Evolutionary conservation across 2,329 filamentous ascomycete species (phyloP).

Genomic region (Lasiodiplodia sp.): DNA sequence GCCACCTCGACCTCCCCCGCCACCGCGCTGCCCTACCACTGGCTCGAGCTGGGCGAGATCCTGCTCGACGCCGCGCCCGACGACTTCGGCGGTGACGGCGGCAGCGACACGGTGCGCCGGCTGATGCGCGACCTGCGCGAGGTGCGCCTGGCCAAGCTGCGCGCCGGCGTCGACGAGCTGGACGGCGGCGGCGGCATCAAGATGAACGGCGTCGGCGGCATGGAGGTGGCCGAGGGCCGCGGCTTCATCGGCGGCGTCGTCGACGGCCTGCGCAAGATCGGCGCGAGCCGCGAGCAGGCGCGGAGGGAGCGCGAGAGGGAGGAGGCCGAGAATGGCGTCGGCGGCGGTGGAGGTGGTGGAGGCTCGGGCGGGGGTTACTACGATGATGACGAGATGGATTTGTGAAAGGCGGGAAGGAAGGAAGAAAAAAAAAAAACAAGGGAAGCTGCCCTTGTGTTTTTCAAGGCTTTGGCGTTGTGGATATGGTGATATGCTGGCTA

Average conservation of each 20-base stretch:
- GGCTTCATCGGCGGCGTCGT: slow-evolving; percentile 86
- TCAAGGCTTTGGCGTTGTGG: background rate
- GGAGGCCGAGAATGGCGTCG: slow-evolving; percentile 63
- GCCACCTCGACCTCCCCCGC: slow-evolving; percentile 74
- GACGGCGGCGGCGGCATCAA: slow-evolving; percentile 77
- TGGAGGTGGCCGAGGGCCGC: slow-evolving; percentile 89
- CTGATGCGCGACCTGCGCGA: slow-evolving; percentile 84
- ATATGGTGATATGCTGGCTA: background rate
- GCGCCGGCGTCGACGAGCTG: slow-evolving; percentile 74
- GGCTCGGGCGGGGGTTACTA: background rate
- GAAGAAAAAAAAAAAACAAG: background rate
- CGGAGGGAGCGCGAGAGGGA: slow-evolving; percentile 80
- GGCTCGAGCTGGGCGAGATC: slow-evolving; percentile 89
- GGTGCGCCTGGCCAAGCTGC: slow-evolving; percentile 87
- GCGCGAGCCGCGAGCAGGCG: slow-evolving; percentile 78
- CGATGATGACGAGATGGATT: slow-evolving; percentile 58
- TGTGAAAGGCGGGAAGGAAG: slow-evolving; percentile 32
- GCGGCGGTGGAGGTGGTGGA: slow-evolving; percentile 52
- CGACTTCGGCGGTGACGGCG: slow-evolving; percentile 72
- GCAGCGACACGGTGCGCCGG: slow-evolving; percentile 72
- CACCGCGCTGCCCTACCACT: slow-evolving; percentile 87
- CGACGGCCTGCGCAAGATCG: slow-evolving; percentile 83
- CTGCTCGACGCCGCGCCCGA: slow-evolving; percentile 85
- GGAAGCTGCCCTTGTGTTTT: background rate
- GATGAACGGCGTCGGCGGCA: slow-evolving; percentile 83